Evolutionary conservation across 78 protist genomes (phyloP).

Genomic region (Pelomyxa schiedti): DNA sequence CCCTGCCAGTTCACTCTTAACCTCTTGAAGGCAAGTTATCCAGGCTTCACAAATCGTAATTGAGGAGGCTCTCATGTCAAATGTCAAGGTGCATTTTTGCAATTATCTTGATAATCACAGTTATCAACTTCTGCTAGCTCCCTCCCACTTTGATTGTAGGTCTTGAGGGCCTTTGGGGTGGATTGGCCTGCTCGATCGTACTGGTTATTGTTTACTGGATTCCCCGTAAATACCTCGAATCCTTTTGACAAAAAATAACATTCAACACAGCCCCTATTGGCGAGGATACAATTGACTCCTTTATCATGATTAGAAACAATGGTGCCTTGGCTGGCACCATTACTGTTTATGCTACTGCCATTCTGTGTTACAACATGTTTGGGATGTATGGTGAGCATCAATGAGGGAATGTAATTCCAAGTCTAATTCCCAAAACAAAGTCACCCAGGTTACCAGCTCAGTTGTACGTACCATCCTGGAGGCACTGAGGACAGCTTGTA

Average conservation of each 20-base stretch:
- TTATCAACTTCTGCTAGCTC: no score
- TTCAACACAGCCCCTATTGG: no score
- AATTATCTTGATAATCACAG: no score
- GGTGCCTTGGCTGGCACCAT: not conserved
- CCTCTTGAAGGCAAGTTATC: no score
- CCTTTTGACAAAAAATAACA: not conserved
- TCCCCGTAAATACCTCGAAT: not conserved
- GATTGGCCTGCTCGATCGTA: not conserved
- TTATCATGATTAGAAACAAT: not conserved
- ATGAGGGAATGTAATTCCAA: no score
- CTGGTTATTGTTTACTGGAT: not conserved
- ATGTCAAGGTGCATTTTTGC: not conserved
- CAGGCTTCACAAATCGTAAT: not conserved
- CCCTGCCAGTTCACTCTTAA: no score
- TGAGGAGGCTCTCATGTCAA: not conserved
- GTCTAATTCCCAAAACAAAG: no score
- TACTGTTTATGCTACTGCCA: not conserved
- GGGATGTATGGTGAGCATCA: slow-evolving; percentile 16
- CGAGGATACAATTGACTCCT: not conserved
- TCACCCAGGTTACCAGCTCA: slow-evolving; percentile 19
- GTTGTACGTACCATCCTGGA: slow-evolving; percentile 18
- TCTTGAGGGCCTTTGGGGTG: slow-evolving; percentile 8
- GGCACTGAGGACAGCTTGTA: slow-evolving; percentile 1
- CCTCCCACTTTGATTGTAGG: slow-evolving; percentile 1
- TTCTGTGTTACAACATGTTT: slow-evolving; percentile 16